Percentiles rank a stretch among this genome's conserved stretches.
Evolutionary conservation across 768 basidiomycete genomes (phyloP).

Genomic region (Harrya chromipes): DNA sequence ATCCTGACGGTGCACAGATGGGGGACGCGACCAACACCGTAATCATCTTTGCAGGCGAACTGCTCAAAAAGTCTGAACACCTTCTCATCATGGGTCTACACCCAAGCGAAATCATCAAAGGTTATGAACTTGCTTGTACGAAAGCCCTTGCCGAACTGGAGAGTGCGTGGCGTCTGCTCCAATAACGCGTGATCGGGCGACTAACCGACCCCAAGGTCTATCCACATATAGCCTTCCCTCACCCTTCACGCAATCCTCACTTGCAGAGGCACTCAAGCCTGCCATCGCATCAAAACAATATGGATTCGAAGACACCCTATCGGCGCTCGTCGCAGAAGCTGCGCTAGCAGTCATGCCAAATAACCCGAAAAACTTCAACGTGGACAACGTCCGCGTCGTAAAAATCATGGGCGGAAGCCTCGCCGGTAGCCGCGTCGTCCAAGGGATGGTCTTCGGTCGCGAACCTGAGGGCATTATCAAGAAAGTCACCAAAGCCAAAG

Average conservation of each 20-base stretch:
- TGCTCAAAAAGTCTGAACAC: constrained; percentile 90
- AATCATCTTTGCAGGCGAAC: constrained; percentile 91
- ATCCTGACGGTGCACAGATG: constrained; percentile 54
- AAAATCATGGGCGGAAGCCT: constrained; percentile 97
- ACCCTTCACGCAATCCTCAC: constrained; percentile 66
- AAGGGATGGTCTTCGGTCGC: constrained; percentile 97
- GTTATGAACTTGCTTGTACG: constrained; percentile 86
- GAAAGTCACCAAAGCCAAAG: constrained; percentile 83
- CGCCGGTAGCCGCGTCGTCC: constrained; percentile 80
- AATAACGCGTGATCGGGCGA: constrained; percentile 4
- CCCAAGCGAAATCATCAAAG: constrained; percentile 92
- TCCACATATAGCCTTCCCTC: constrained; percentile 66
- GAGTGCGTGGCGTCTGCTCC: constrained; percentile 66
- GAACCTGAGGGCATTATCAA: constrained; percentile 91
- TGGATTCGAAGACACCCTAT: constrained; percentile 81
- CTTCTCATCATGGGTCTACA: constrained; percentile 96
- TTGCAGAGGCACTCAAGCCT: constrained; percentile 78
- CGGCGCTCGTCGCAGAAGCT: constrained; percentile 88
- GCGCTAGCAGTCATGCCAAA: constrained; percentile 88
- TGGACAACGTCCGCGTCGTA: constrained; percentile 96
- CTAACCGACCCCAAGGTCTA: constrained; percentile 48
- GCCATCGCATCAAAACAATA: constrained; percentile 98
- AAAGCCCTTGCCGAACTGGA: constrained; percentile 88
- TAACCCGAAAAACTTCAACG: constrained; percentile 91
- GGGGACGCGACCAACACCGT: constrained; percentile 97